Evolutionary conservation across 352 stramenopile genomes (phyloP).

Genomic region (Pythium apleroticum): DNA sequence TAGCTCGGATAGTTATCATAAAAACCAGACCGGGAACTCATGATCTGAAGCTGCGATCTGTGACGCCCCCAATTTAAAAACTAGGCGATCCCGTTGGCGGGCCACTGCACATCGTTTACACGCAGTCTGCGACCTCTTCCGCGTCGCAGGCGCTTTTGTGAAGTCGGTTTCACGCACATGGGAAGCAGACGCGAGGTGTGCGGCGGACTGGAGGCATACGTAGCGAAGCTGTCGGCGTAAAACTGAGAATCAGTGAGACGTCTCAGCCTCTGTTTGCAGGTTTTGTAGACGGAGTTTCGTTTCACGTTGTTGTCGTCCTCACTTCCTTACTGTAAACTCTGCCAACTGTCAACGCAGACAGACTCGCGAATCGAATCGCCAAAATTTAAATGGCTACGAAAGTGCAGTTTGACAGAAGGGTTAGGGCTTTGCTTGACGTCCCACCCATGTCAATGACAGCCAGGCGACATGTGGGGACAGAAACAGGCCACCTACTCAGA

Average conservation of each 20-base stretch:
- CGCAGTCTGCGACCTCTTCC: neutral
- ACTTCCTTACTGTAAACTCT: neutral
- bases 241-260: neutral
- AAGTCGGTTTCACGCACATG: neutral
- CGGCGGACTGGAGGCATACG: neutral
- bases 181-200: neutral
- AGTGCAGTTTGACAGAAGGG: neutral
- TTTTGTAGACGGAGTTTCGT: neutral
- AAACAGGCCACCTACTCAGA: neutral
- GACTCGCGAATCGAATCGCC: neutral
- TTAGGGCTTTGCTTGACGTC: neutral
- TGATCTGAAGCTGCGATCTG: neutral
- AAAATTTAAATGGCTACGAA: neutral
- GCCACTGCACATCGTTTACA: neutral
- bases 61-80: neutral
- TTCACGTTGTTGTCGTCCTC: neutral
- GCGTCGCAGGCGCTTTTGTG: neutral
- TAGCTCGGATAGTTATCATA: neutral
- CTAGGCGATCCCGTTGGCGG: neutral
- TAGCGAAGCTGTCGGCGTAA: neutral
- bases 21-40: neutral
- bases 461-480: neutral
- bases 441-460: neutral
- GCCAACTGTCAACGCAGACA: neutral
- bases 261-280: neutral